A percentile compares a stretch with the other conserved stretches of the same genome.
phyloP scores from a whole-genome alignment of 108 stramenopile species.

The Epithemia pelagica region DNA sequence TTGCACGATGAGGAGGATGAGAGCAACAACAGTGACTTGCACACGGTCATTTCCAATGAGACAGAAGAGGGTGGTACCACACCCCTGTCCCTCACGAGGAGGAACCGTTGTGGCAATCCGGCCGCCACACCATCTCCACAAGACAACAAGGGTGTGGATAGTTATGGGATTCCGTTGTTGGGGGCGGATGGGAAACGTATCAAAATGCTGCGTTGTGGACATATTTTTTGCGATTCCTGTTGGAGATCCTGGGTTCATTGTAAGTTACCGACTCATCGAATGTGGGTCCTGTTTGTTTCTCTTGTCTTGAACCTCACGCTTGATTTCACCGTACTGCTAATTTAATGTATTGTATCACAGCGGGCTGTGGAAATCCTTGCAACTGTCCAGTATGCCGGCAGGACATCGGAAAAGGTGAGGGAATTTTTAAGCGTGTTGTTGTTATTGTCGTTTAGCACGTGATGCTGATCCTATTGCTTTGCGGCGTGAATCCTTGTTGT shows the following conservation, averaged over 20 bases:
- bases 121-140: too few species aligned
- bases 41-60: slow-evolving; percentile 10
- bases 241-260: slow-evolving; percentile 74
- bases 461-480: too few species aligned
- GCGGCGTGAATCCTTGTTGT: too few species aligned
- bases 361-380: slow-evolving; percentile 70
- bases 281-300: too few species aligned
- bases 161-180: slow-evolving; percentile 53
- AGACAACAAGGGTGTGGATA: slow-evolving; percentile 42
- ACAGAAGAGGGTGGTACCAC: slow-evolving; percentile 1
- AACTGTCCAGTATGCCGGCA: slow-evolving; percentile 81
- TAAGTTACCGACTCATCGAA: too few species aligned
- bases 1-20: background rate
- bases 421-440: too few species aligned
- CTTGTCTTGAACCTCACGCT: too few species aligned
- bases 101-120: too few species aligned
- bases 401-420: slow-evolving; percentile 50
- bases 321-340: too few species aligned
- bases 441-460: too few species aligned
- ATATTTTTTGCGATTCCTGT: slow-evolving; percentile 82
- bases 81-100: too few species aligned
- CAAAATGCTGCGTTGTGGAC: slow-evolving; percentile 81
- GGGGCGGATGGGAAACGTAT: slow-evolving; percentile 66
- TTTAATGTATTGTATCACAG: background rate
- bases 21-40: background rate